These are phyloP conservation scores for Micractinium sp. DNA, from an alignment of 139 green algal species.

Conservation along the genomic window DNA sequence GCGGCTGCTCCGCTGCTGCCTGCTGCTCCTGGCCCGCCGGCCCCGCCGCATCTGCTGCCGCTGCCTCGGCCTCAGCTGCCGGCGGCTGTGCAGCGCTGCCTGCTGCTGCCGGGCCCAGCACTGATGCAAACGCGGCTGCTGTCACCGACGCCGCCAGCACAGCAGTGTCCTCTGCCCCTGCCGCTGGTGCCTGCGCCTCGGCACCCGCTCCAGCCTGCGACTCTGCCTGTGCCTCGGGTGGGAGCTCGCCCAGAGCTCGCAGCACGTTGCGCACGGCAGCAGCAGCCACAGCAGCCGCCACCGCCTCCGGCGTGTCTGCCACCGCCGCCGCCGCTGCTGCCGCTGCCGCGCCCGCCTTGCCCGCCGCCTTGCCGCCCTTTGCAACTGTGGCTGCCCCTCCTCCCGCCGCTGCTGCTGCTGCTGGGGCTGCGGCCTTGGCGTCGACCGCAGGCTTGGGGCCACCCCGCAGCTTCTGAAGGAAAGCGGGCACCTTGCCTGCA, in stretches of 20 bases:
- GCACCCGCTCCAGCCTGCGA: neutral
- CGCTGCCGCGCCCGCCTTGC: neutral
- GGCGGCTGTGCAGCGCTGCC: neutral
- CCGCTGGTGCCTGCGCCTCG: neutral
- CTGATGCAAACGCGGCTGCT: neutral
- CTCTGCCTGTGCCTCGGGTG: neutral
- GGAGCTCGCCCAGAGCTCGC: constrained; percentile 1
- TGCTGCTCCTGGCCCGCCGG: neutral
- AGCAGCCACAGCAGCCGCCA: constrained; percentile 15
- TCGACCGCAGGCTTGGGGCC: constrained; percentile 6
- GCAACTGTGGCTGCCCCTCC: neutral
- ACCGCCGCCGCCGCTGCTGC: neutral
- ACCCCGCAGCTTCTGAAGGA: constrained; percentile 12
- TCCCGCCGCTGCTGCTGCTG: neutral
- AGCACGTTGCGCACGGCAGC: constrained; percentile 31
- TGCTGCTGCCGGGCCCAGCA: neutral
- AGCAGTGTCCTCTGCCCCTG: neutral
- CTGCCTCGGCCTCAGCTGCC: neutral
- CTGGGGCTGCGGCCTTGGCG: neutral
- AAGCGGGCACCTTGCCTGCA: constrained; percentile 25
- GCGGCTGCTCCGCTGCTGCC: neutral
- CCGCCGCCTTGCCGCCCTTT: constrained; percentile 1
- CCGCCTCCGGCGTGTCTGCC: neutral
- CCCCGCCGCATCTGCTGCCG: neutral
- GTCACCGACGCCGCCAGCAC: neutral